Base-by-base conservation (phyloP, 345 rosid species). In the Chamaenerion angustifolium region DNA sequence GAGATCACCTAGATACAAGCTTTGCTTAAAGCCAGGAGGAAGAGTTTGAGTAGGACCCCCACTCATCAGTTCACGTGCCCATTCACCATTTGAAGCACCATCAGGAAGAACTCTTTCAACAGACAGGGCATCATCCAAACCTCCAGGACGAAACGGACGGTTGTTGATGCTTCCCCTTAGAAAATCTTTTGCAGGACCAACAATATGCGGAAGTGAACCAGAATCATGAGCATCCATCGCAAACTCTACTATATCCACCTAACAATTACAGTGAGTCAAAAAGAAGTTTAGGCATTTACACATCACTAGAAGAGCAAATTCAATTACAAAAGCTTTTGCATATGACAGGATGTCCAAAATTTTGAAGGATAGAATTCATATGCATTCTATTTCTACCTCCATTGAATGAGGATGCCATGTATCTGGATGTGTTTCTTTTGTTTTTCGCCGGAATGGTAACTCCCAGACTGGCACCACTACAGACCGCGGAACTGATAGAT, bases 91-190 rank as follows among this genome's bases (percentile, higher is more conserved):
- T 48, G 68, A 54, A 49, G 80, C 92, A 56, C 88, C 95, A 41
- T 74, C 78, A 52, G 95, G 92, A 52, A 86, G 63, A 60, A 63
- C 25, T 69, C 85, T 86, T 52, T 76, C 80, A 10, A 63, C 51
- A 59, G 83, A 64, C 49, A 68, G 79, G 53, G 90, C 60, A 62
- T 79, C 81, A 27, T 83, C 95, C 57, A 90, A 70, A 31, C 98
- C 98, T 59, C 98, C 98, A 11, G 98, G 98, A 44, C 80, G 82
- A 62, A 90, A 90, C 61, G 98, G 98, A 21, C 92, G 96, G 67
- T 75, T 86, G 61, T 65, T 81, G 65, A 76, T 73, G 73, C 97
- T 85, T 76, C 97, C 97, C 58, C 88, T 77, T 49, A 85, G 66
- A 68, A 81, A 65, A 71, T 89, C 97, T 58, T 79, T 83, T 13